phyloP scores from a whole-genome alignment of 2,329 filamentous ascomycete species.

The Diaporthe sp. region DNA sequence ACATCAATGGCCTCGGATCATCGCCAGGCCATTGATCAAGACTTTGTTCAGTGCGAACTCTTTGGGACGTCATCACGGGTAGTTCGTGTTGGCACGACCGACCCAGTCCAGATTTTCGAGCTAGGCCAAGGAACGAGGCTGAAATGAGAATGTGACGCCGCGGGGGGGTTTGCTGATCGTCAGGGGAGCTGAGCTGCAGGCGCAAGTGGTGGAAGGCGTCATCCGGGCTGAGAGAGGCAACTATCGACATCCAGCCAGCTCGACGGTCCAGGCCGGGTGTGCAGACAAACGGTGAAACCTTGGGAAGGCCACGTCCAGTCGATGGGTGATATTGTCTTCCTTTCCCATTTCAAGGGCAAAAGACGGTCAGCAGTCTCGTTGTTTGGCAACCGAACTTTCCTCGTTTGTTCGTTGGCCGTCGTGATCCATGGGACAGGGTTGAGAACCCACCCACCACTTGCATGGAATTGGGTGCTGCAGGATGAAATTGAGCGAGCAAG shows the following conservation, averaged over 20 bases:
- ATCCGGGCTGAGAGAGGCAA: conserved; percentile 14
- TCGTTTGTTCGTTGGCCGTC: conserved; percentile 11
- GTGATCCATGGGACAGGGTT: conserved; percentile 27
- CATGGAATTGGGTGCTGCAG: conserved; percentile 32
- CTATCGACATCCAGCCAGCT: conserved; percentile 33
- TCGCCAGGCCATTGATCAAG: neutral
- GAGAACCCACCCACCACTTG: conserved; percentile 16
- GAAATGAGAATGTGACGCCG: conserved; percentile 25
- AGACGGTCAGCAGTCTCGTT: conserved; percentile 30
- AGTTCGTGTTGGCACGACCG: conserved; percentile 1
- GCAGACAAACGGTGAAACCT: neutral
- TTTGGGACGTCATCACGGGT: neutral
- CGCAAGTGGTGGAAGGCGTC: conserved; percentile 1
- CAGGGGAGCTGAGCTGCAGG: conserved; percentile 30
- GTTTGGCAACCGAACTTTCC: conserved; percentile 26
- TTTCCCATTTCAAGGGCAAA: neutral
- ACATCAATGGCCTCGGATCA: too few species aligned
- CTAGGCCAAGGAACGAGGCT: conserved; percentile 28
- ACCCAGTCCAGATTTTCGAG: neutral
- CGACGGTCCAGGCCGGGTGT: conserved; percentile 22
- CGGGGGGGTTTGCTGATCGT: conserved; percentile 30
- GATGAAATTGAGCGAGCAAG: conserved; percentile 31
- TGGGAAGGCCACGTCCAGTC: conserved; percentile 6
- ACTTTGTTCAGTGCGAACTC: neutral
- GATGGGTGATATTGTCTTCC: neutral